Percentiles rank a stretch among this genome's conserved stretches.
These are phyloP conservation scores for Exophiala sp. DNA, from an alignment of 2,329 filamentous ascomycete species.

Conservation along the genomic window DNA sequence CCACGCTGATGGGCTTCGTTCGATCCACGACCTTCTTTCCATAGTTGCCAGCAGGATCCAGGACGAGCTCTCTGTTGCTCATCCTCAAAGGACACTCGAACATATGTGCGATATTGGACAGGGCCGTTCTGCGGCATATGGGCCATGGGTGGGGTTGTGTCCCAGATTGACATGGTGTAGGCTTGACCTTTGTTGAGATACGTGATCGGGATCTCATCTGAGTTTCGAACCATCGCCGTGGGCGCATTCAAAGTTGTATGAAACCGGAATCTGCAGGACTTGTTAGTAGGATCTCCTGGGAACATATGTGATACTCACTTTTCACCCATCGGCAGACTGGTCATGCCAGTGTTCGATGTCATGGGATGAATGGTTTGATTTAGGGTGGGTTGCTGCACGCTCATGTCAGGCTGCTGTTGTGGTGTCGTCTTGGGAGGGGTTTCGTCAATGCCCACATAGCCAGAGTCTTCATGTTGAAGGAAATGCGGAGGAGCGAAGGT, in stretches of 20 bases:
- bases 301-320: slow-evolving; percentile 43
- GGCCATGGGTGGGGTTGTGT: slow-evolving; percentile 64
- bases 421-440: slow-evolving; percentile 51
- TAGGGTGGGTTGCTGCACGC: slow-evolving; percentile 10
- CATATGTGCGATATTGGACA: slow-evolving; percentile 73
- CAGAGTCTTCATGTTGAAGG: slow-evolving; percentile 68
- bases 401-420: slow-evolving; percentile 19
- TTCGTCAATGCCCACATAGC: slow-evolving; percentile 75
- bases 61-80: slow-evolving; percentile 86
- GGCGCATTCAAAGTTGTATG: slow-evolving; percentile 87
- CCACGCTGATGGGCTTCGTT: slow-evolving; percentile 93
- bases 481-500: slow-evolving; percentile 53
- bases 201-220: slow-evolving; percentile 91
- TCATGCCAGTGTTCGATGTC: slow-evolving; percentile 30
- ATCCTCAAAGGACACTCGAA: slow-evolving; percentile 96
- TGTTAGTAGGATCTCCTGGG: slow-evolving; percentile 22
- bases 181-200: slow-evolving; percentile 98
- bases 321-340: slow-evolving; percentile 43
- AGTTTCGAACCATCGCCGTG: slow-evolving; percentile 89
- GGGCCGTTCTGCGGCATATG: slow-evolving; percentile 57
- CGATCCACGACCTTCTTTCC: slow-evolving; percentile 94
- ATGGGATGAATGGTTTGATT: slow-evolving; percentile 34
- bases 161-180: slow-evolving; percentile 80
- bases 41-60: slow-evolving; percentile 79
- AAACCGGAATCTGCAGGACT: slow-evolving; percentile 68